Base-by-base conservation (phyloP, 352 stramenopile species). In the Pythium scleroteichum region DNA sequence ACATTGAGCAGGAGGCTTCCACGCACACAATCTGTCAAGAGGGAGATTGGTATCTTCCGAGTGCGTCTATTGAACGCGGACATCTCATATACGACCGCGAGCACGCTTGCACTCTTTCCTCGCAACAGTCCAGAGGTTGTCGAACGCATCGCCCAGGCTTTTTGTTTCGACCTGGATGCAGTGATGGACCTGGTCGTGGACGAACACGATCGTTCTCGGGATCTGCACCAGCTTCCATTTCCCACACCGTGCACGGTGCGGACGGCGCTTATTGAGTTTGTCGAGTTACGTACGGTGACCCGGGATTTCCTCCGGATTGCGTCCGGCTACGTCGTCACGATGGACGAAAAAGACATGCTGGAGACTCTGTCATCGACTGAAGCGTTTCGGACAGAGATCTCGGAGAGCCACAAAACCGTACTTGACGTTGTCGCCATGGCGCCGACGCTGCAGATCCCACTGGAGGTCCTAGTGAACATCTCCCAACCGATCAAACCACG, bases 211-310 rank as follows among this genome's bases (percentile, higher is more conserved):
- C 29, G 29, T 10, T 35, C 29, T 10, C 29, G 29, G 5, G 29
- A 35, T 10, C 39, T 19, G 7, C 20, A 13, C 3, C 84, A 92
- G 44, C 66, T 85, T 2, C 78, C 81, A 13, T 98, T 98, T 64
- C 87, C 92, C 23, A 95, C 84, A 33, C 93, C 94, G 5, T 95
- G 91, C 54, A 96, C 84, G 5, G 69, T 98, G 0, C 79, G 89
- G 13, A 86, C 91, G 4, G 90, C 87, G 50, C 80, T 99, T 2
- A 85, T 79, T 10, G 72, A 85, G 22, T 99, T 97, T 68, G 78
- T 94, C 45, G 94, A 98, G 62, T 57, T 98, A 13, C 85, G 79
- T 41, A 80, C 78, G 0, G 57, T 89, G 13, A 89, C 92, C 13
- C 66, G 75, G 13, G 73, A 87, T 38, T 75, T 76, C 46, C 35